Base-by-base conservation (phyloP, 192 early-diverging fungal species). In the Coemansia sp. region DNA sequence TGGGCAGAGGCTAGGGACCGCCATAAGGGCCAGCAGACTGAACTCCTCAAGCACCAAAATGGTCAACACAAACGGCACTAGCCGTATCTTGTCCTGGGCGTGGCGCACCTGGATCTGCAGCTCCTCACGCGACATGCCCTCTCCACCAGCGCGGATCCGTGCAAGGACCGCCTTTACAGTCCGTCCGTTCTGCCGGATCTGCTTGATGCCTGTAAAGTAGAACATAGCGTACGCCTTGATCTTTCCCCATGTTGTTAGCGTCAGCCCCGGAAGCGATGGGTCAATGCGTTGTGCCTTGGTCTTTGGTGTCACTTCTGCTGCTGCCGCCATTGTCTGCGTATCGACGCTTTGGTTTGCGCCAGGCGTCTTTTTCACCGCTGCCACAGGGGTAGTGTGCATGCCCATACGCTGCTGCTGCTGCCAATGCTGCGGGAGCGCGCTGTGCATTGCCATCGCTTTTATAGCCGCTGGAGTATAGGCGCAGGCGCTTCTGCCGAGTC, bases 1-100 rank as follows among this genome's bases (percentile, higher is more conserved):
- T 23, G 81, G 81, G 26, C 75, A 75, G n/a, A 77, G 20, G 11
- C 60, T 66, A 4, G 81, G 81, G 48, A 78, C 60, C 45, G 74
- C 36, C 46, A 68, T 34, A 23, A 77, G 51, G 4, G 71, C 53
- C 39, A 83, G 55, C 67, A 67, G 76, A 5, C 77, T 78, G 6
- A 72, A 41, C 69, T 83, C 81, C 5, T 66, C 69, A 34, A 74
- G 58, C 41, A 78, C 46, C 3, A 83, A 14, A 38, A 72, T 66
- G 30, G 72, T 63, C 59, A 83, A 55, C 18, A 60, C 76, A 55
- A 83, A 83, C 61, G 81, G 81, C 16, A 75, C 51, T 56, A 78
- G 26, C 7, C 76, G 75, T 55, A 68, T 56, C 46, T 66, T 71
- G 60, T 83, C 81, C 34, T 44, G 46, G 14, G 72, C 57, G 35